Evolutionary conservation across 768 basidiomycete species (phyloP).

Genomic region (Hericium erinaceus): DNA sequence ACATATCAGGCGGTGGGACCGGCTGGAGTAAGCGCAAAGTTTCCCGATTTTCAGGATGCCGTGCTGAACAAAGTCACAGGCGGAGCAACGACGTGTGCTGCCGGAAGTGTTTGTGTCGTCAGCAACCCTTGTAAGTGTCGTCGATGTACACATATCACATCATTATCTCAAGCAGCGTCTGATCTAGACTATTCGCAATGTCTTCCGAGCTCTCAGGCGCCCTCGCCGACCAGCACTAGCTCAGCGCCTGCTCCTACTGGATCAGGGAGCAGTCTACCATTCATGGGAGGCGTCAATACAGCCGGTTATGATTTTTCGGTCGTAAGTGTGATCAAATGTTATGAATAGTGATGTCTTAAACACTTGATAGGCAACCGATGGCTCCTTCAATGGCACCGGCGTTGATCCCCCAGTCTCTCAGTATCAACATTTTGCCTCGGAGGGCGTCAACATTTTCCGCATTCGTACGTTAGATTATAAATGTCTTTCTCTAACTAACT

Average conservation of each 20-base stretch:
- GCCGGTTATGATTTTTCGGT: conserved; percentile 39
- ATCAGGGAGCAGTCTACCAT: conserved; percentile 22
- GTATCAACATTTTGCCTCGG: conserved; percentile 36
- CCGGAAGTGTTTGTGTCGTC: conserved; percentile 20
- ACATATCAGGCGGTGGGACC: conserved; percentile 15
- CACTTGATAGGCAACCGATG: conserved; percentile 27
- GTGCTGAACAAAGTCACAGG: conserved; percentile 6
- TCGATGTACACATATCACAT: not conserved
- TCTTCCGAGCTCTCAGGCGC: conserved; percentile 17
- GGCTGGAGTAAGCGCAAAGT: conserved; percentile 16
- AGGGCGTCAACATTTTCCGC: conserved; percentile 43
- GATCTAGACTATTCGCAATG: conserved; percentile 24
- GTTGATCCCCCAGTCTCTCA: conserved; percentile 33
- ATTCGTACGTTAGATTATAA: conserved; percentile 22
- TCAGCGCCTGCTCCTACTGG: conserved; percentile 11
- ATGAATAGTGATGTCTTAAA: not conserved
- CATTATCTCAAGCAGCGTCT: not conserved
- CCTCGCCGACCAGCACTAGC: conserved; percentile 4
- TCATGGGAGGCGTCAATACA: conserved; percentile 37
- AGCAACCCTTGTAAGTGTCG: conserved; percentile 17
- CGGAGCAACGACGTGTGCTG: conserved; percentile 20
- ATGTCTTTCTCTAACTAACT: not conserved
- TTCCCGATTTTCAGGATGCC: too few species aligned
- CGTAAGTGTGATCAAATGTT: conserved; percentile 16
- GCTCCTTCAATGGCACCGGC: conserved; percentile 32